phyloP scores from a whole-genome alignment of 78 protist species.

The Anaeramoeba ignava region DNA sequence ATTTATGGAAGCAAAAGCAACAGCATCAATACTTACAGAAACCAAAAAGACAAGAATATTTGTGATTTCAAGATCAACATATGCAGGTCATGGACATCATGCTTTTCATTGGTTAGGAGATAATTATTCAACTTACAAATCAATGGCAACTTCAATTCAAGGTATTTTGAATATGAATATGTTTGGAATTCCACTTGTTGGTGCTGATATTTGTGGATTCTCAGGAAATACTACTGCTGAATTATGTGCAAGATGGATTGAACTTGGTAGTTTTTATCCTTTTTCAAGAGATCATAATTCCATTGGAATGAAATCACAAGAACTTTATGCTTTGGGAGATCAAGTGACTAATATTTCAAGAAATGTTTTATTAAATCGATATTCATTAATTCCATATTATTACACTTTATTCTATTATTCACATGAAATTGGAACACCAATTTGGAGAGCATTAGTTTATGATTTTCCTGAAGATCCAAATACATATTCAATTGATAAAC shows the following conservation, averaged over 20 bases:
- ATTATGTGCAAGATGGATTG: slow-evolving; percentile 85
- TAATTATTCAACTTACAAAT: not conserved
- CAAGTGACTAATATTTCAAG: slow-evolving; percentile 30
- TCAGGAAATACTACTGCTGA: slow-evolving; percentile 83
- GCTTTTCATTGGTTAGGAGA: not conserved
- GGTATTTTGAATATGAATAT: not conserved
- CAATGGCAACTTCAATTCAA: not conserved
- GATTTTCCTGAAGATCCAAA: slow-evolving; percentile 46
- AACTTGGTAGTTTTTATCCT: slow-evolving; percentile 84
- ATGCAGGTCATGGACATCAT: not conserved
- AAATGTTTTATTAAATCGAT: slow-evolving; percentile 54
- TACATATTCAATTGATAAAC: slow-evolving; percentile 28
- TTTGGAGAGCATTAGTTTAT: slow-evolving; percentile 50
- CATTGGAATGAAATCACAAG: slow-evolving; percentile 77
- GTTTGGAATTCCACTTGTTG: slow-evolving; percentile 66
- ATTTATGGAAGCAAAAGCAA: not conserved
- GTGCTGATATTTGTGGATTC: slow-evolving; percentile 52
- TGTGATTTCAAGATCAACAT: not conserved
- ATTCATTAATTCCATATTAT: slow-evolving; percentile 68
- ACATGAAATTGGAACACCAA: slow-evolving; percentile 52
- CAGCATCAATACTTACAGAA: not conserved
- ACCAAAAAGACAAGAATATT: not conserved
- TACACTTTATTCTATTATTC: slow-evolving; percentile 62
- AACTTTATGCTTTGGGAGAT: slow-evolving; percentile 90
- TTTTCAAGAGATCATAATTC: slow-evolving; percentile 96